phyloP scores from a whole-genome alignment of 1,139 yeast genomes.

The Diutina rugosa region DNA sequence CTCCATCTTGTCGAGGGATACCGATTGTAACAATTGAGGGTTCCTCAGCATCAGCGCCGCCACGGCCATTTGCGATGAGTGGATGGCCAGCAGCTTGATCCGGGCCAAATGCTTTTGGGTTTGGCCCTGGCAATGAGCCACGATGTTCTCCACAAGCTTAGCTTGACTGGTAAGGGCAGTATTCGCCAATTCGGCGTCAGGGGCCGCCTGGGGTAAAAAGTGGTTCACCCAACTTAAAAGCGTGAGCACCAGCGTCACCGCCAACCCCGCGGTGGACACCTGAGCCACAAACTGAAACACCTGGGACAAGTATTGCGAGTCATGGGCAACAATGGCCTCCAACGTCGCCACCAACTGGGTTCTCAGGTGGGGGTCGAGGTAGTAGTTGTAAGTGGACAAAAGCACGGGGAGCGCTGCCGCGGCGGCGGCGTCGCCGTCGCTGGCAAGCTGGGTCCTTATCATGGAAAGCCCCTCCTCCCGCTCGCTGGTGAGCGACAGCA shows the following conservation, averaged over 20 bases:
- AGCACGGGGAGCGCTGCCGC: slow-evolving; percentile 9
- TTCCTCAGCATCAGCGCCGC: background rate
- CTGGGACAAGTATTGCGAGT: slow-evolving; percentile 18
- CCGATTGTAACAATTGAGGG: background rate
- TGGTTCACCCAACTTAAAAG: slow-evolving; percentile 43
- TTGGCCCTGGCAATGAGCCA: background rate
- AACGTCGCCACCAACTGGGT: slow-evolving; percentile 25
- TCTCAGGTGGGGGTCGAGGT: slow-evolving; percentile 38
- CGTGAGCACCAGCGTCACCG: slow-evolving; percentile 42
- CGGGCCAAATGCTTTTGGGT: background rate
- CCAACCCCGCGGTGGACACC: slow-evolving; percentile 21
- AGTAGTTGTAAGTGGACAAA: slow-evolving; percentile 34
- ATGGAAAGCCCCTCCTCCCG: background rate
- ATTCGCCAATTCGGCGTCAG: background rate
- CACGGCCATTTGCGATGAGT: background rate
- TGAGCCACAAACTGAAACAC: slow-evolving; percentile 25
- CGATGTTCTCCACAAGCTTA: background rate
- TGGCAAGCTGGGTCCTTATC: slow-evolving; percentile 1
- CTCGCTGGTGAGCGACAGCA: background rate
- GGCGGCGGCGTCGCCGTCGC: slow-evolving; percentile 1
- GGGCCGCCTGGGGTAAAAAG: slow-evolving; percentile 5
- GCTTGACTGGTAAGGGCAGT: background rate
- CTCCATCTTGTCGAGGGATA: background rate
- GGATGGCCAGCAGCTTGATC: background rate
- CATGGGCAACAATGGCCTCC: slow-evolving; percentile 15